Percentiles rank a stretch among this genome's conserved stretches.
These are phyloP conservation scores for Cordyceps fumosorosea DNA, from an alignment of 2,329 filamentous ascomycete genomes.

Conservation along the genomic window DNA sequence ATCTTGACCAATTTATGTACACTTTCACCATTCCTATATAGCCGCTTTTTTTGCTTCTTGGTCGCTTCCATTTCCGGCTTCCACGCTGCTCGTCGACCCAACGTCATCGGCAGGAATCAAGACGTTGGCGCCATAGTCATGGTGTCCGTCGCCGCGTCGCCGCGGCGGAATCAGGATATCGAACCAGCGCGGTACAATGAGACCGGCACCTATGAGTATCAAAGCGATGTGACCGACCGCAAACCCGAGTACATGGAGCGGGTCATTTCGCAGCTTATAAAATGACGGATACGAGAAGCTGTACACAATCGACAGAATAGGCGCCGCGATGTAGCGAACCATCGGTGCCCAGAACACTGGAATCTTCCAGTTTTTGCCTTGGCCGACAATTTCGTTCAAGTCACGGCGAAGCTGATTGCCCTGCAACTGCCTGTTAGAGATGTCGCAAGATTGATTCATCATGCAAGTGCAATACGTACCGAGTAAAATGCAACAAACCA, in stretches of 20 bases:
- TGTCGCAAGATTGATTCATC: background rate
- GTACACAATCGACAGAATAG: constrained; percentile 44
- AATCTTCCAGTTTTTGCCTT: constrained; percentile 50
- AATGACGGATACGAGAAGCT: constrained; percentile 47
- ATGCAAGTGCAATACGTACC: constrained; percentile 27
- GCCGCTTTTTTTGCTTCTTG: background rate
- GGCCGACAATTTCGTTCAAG: constrained; percentile 47
- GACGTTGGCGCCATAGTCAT: constrained; percentile 19
- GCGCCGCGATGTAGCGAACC: constrained; percentile 42
- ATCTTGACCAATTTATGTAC: no score
- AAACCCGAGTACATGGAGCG: constrained; percentile 45
- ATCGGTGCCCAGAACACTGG: constrained; percentile 44
- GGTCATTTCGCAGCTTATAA: constrained; percentile 40
- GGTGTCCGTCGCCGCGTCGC: constrained; percentile 39
- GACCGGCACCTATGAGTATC: constrained; percentile 39
- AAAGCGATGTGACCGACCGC: constrained; percentile 40
- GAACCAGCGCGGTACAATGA: constrained; percentile 48
- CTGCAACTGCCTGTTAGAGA: constrained; percentile 22
- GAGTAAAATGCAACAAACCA: constrained; percentile 53
- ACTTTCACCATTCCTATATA: no score
- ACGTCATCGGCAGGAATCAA: constrained; percentile 2
- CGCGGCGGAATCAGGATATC: constrained; percentile 43
- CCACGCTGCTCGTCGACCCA: constrained; percentile 1
- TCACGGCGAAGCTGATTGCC: constrained; percentile 50
- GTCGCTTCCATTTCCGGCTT: background rate